Evolutionary conservation across 2,329 filamentous ascomycete genomes (phyloP), one percentile per base, ranked within the genome.

Genomic region (Triangularia setosa): DNA sequence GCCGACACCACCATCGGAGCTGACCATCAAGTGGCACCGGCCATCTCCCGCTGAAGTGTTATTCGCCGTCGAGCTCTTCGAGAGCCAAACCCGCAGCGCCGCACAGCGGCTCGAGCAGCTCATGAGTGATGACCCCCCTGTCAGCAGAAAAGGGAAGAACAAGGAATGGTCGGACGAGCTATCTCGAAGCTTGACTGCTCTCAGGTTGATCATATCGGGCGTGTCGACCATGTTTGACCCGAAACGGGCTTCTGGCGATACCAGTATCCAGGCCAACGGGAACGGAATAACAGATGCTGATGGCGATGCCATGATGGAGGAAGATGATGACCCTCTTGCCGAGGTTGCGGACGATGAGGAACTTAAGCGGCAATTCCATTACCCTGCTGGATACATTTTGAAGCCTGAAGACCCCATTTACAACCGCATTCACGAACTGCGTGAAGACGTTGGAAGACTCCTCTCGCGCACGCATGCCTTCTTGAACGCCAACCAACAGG

Each of bases 101-200:
- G 84, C 94, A 65, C 81, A 88, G 64, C 87, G 92, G 66, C 79
- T 99, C 12, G 85, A 87, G 67, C 85, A 89, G 7, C 83, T 99
- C n/a, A 96, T 92, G 73, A 89, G 91, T 67, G 88, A 92, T 55
- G 85, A 90, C 35, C 90, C 93, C 1, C 89, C 88, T 2, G 89
- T 98, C 61, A 96, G 93, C 76, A 87, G 94, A 63, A 94, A 93
- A 69, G 95, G 95, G 40, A 97, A 94, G 75, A 96, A 96, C 70
- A 99, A 98, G 77, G 94, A 97, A 72, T 99, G 95, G 95, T 97
- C 94, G 0, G 95, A 99, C 75, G 96, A 99, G 75, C 90, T 98
- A 27, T 94, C 93, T 1, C 84, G 95, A 62, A 92, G 97, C 69
- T 83, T 99, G 63, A 91, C 94, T 12, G 88, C 97, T 60, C 82